phyloP scores from a whole-genome alignment of 2,329 filamentous ascomycete genomes.

The Didymella exigua region DNA sequence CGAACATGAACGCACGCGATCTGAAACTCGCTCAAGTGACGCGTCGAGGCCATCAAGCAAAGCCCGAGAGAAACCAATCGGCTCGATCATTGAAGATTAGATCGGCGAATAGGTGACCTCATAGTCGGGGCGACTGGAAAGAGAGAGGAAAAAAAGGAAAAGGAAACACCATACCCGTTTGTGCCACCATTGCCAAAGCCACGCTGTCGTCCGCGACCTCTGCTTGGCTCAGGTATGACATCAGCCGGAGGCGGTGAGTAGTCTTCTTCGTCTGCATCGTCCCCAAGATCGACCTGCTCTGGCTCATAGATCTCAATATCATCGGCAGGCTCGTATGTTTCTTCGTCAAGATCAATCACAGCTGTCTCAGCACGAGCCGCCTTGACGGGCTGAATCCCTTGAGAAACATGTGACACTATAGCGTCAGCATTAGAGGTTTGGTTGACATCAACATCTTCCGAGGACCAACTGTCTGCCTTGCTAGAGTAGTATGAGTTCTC shows the following conservation, averaged over 20 bases:
- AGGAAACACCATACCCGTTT: slow-evolving; percentile 39
- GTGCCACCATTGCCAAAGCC: slow-evolving; percentile 24
- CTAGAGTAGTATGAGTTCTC: slow-evolving; percentile 97
- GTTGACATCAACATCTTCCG: slow-evolving; percentile 51
- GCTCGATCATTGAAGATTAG: not conserved
- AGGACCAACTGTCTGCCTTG: slow-evolving; percentile 77
- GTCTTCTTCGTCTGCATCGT: slow-evolving; percentile 49
- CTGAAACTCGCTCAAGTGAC: not conserved
- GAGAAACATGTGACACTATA: slow-evolving; percentile 36
- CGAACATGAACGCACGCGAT: not conserved
- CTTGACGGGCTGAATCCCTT: slow-evolving; percentile 31
- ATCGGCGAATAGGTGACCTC: not conserved
- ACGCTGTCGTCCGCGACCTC: slow-evolving; percentile 34
- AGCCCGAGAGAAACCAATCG: not conserved
- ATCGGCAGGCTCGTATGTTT: slow-evolving; percentile 47
- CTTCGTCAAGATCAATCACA: slow-evolving; percentile 47
- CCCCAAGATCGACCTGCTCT: slow-evolving; percentile 33
- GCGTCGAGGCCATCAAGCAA: not conserved
- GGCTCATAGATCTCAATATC: slow-evolving; percentile 49
- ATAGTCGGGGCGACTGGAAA: slow-evolving; percentile 14
- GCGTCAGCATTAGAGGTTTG: slow-evolving; percentile 39
- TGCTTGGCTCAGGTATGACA: slow-evolving; percentile 35
- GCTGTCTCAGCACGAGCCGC: slow-evolving; percentile 29
- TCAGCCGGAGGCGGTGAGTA: slow-evolving; percentile 55
- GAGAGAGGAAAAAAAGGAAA: slow-evolving; percentile 17